Evolutionary conservation across 1,139 yeast genomes (phyloP).

Genomic region (Geotrichum restrictum): DNA sequence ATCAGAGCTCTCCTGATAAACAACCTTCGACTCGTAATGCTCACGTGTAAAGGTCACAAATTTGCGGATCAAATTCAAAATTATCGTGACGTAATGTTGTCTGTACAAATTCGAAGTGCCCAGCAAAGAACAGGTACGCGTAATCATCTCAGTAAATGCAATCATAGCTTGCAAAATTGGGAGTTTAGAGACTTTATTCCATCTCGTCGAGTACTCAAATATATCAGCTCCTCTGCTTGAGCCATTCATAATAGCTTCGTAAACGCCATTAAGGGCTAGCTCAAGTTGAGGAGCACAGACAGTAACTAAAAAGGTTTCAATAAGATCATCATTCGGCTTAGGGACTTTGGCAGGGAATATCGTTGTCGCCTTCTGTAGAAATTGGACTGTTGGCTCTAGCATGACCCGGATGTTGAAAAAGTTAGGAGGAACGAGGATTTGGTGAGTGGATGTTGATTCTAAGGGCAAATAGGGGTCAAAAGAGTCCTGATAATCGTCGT

Average conservation of each 20-base stretch:
- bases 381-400: constrained; percentile 56
- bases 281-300: constrained; percentile 64
- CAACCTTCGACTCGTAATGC: constrained; percentile 20
- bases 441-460: constrained; percentile 41
- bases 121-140: constrained; percentile 34
- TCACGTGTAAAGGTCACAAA: constrained; percentile 23
- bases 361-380: constrained; percentile 49
- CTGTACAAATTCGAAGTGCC: constrained; percentile 38
- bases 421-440: constrained; percentile 66
- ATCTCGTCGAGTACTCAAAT: constrained; percentile 30
- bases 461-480: constrained; percentile 22
- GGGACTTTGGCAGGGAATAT: constrained; percentile 36
- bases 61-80: constrained; percentile 32
- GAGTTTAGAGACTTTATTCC: constrained; percentile 34
- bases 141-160: constrained; percentile 32
- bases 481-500: constrained; percentile 15
- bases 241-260: constrained; percentile 35
- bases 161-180: constrained; percentile 35
- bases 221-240: constrained; percentile 8
- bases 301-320: constrained; percentile 59
- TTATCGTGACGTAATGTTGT: constrained; percentile 37
- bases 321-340: constrained; percentile 44
- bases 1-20: constrained; percentile 15
- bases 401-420: constrained; percentile 80
- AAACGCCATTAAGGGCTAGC: constrained; percentile 47